phyloP scores from a whole-genome alignment of 352 stramenopile species.

The Globisporangium mamillatum region DNA sequence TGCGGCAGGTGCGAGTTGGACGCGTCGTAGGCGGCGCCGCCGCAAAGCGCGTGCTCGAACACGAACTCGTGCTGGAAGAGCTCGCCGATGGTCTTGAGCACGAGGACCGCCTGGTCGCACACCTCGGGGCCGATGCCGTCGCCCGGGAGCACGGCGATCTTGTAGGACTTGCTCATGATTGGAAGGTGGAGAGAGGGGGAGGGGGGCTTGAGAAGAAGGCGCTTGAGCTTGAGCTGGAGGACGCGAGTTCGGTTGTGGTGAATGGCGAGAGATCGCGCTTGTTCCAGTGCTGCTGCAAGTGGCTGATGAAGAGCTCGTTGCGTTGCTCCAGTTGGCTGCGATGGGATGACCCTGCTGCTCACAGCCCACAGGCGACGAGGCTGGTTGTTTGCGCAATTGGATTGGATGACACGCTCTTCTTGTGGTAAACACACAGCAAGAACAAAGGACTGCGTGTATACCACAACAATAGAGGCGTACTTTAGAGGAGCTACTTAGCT shows the following conservation, averaged over 20 bases:
- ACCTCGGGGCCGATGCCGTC: slow-evolving; percentile 99
- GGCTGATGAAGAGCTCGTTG: neutral
- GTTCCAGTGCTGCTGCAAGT: neutral
- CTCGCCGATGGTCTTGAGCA: slow-evolving; percentile 79
- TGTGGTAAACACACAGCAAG: too few relatives aligned
- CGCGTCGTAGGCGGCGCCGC: slow-evolving; percentile 93
- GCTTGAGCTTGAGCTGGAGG: slow-evolving; percentile 7
- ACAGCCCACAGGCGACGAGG: neutral
- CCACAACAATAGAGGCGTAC: too few relatives aligned
- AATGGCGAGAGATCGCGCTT: neutral
- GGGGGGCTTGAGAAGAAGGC: neutral
- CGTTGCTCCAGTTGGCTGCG: neutral
- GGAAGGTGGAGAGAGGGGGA: neutral
- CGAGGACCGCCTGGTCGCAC: slow-evolving; percentile 91
- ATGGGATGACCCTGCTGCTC: neutral
- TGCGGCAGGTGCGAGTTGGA: slow-evolving; percentile 93
- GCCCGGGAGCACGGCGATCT: slow-evolving; percentile 95
- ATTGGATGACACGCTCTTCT: neutral
- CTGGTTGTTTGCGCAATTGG: slow-evolving; percentile 5
- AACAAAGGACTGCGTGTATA: too few relatives aligned
- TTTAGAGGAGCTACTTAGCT: too few relatives aligned
- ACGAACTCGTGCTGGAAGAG: slow-evolving; percentile 91
- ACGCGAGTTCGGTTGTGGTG: slow-evolving; percentile 21
- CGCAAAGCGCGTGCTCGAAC: slow-evolving; percentile 94
- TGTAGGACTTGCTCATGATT: slow-evolving; percentile 49